Evolutionary conservation across 371 early-diverging fungal genomes (phyloP).

Genomic region (Lichtheimia hyalospora): DNA sequence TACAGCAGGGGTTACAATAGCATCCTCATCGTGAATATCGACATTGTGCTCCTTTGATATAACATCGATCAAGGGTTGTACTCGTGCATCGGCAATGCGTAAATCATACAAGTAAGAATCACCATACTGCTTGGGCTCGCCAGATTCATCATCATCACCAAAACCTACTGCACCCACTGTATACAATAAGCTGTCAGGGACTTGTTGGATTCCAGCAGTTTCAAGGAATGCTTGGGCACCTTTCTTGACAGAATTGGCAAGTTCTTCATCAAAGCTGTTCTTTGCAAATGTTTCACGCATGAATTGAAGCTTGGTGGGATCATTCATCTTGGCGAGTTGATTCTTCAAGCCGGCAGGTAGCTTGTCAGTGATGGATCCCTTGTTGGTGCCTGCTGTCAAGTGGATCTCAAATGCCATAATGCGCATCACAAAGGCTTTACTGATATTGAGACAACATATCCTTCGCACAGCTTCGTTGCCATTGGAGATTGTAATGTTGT

Average conservation of each 20-base stretch:
- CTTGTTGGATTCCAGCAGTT: conserved; percentile 14
- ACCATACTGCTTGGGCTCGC: conserved; percentile 41
- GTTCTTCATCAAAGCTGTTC: conserved; percentile 24
- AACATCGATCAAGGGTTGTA: conserved; percentile 20
- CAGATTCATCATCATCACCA: conserved; percentile 26
- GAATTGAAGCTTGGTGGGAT: conserved; percentile 25
- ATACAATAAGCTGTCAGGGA: conserved; percentile 7
- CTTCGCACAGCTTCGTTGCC: conserved; percentile 24
- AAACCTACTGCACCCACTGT: conserved; percentile 18
- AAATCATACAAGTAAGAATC: conserved; percentile 41
- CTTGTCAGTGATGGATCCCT: conserved; percentile 13
- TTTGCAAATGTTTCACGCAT: conserved; percentile 30
- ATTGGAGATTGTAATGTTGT: conserved; percentile 4
- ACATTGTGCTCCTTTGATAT: conserved; percentile 11
- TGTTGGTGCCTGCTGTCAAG: conserved; percentile 26
- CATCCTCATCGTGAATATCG: conserved; percentile 1
- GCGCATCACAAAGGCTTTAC: conserved; percentile 40
- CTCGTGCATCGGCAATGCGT: conserved; percentile 22
- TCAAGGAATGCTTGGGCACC: conserved; percentile 18
- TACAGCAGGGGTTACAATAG: conserved; percentile 23
- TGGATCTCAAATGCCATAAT: conserved; percentile 44
- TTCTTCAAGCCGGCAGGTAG: conserved; percentile 42
- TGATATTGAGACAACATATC: conserved; percentile 36
- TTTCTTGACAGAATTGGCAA: conserved; percentile 6
- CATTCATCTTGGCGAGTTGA: conserved; percentile 32